Conservation (phyloP, 768 basidiomycete genomes). For the Boletales sp. region DNA sequence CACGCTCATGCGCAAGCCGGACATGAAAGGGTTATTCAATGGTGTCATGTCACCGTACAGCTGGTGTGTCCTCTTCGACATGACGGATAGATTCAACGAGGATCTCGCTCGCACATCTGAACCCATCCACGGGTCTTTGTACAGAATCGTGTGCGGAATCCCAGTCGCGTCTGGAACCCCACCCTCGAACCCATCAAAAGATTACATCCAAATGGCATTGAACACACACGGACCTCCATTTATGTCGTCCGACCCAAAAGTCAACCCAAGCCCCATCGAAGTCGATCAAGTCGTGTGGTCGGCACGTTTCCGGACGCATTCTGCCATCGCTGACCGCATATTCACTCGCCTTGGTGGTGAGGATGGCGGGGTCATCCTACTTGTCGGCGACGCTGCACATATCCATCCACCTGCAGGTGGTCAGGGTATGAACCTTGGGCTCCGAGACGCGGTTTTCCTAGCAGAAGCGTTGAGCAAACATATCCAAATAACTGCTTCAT, state of each 20-base stretch:
- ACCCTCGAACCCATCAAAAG: slow-evolving; percentile 32
- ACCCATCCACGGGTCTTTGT: slow-evolving; percentile 16
- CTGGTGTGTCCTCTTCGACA: slow-evolving; percentile 32
- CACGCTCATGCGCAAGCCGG: slow-evolving; percentile 21
- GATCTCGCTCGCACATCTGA: slow-evolving; percentile 9
- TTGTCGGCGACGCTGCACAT: slow-evolving; percentile 44
- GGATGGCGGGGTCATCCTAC: slow-evolving; percentile 12
- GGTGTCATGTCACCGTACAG: slow-evolving; percentile 26
- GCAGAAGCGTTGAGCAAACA: slow-evolving; percentile 38
- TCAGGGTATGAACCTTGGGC: slow-evolving; percentile 50
- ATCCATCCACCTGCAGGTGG: slow-evolving; percentile 51
- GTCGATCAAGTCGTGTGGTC: slow-evolving; percentile 39
- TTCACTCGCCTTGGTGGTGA: slow-evolving; percentile 25
- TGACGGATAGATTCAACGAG: slow-evolving; percentile 28
- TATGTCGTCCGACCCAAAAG: slow-evolving; percentile 32
- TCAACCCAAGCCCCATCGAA: slow-evolving; percentile 25
- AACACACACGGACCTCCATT: slow-evolving; percentile 35
- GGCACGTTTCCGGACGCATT: slow-evolving; percentile 42
- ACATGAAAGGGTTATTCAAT: slow-evolving; percentile 8
- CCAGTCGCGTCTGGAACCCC: slow-evolving; percentile 30
- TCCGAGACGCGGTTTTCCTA: slow-evolving; percentile 48
- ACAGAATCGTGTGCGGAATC: slow-evolving; percentile 39
- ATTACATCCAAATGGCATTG: slow-evolving; percentile 40
- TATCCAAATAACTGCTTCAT: slow-evolving; percentile 7
- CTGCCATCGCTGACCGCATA: slow-evolving; percentile 38